Evolutionary conservation across 495 filamentous ascomycete species (phyloP), one percentile per base, ranked within the genome.

Genomic region (Polyplosphaeria fusca): DNA sequence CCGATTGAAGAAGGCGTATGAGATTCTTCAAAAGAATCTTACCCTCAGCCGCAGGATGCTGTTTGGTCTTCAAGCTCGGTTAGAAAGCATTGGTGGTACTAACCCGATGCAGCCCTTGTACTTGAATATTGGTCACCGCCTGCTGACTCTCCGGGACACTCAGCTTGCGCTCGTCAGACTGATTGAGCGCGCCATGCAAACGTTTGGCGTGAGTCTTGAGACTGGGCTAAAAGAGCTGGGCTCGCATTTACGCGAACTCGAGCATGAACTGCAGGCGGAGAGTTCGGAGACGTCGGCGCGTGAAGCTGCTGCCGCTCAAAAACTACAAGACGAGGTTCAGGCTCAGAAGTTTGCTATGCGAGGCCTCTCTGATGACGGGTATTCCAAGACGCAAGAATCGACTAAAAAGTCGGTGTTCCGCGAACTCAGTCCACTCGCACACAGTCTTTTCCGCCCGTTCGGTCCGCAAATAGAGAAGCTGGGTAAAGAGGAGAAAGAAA

Each of bases 321-420:
- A 30, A 24, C 47, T 52, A 1, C 22, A 62, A 12, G 27, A 56
- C 1, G 46, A 56, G 24, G 32, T 57, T 16, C 25, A 27, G 23
- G 37, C 58, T n/a, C 52, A 51, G 28, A 62, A 57, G 40, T 20
- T 39, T 18, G 58, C 52, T 12, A 62, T 62, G 58, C 45, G 26
- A 13, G 58, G 52, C 25, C 52, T 56, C 19, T 56, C 58, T 13
- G 52, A 62, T 30, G 52, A 62, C 27, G 58, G 58, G 7, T 56
- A 57, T 25, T 45, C 52, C 5, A 19, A 18, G 2, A 13, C 26
- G 5, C 47, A 45, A 11, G 49, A 60, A 22, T 42, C 56, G 16
- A 5, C 26, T 5, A 18, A 24, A 16, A 47, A 19, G 18, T 41
- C 37, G n/a, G 13, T 32, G 3, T 48, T 49, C 11, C 37, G 48